Conservation (phyloP, 192 early-diverging fungal species). For the Coemansia sp. region DNA sequence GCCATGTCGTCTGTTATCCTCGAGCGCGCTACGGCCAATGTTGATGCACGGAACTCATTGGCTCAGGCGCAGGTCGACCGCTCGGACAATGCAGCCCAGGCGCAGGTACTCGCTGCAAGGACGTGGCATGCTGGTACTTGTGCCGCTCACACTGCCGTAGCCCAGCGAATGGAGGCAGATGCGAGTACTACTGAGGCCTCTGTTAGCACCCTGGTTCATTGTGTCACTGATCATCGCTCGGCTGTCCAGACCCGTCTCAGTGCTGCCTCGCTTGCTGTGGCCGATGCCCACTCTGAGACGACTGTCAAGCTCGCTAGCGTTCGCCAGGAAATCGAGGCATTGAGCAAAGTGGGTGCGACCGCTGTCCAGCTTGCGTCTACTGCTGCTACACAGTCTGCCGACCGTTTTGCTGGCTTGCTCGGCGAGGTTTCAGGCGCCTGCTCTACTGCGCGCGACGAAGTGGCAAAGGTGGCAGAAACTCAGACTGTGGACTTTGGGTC, state of each 20-base stretch:
- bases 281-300: not conserved
- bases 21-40: not conserved
- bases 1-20: not conserved
- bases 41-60: not conserved
- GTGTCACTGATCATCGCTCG: too few relatives aligned
- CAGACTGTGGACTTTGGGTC: slow-evolving; percentile 10
- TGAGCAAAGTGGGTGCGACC: not conserved
- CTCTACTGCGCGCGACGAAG: slow-evolving; percentile 12
- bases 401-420: not conserved
- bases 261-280: not conserved
- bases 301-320: not conserved
- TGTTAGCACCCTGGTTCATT: not conserved
- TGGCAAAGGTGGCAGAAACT: slow-evolving; percentile 12
- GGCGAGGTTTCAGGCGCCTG: not conserved
- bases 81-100: not conserved
- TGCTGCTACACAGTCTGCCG: not conserved
- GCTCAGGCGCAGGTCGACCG: not conserved
- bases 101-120: not conserved
- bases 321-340: not conserved
- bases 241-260: not conserved
- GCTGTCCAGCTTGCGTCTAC: not conserved
- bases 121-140: not conserved
- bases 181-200: not conserved
- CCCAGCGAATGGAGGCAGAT: not conserved
- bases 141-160: not conserved